A percentile compares a stretch with the other conserved stretches of the same genome.
phyloP scores from a whole-genome alignment of 805 yeast species.

The Nakazawaea populi region DNA sequence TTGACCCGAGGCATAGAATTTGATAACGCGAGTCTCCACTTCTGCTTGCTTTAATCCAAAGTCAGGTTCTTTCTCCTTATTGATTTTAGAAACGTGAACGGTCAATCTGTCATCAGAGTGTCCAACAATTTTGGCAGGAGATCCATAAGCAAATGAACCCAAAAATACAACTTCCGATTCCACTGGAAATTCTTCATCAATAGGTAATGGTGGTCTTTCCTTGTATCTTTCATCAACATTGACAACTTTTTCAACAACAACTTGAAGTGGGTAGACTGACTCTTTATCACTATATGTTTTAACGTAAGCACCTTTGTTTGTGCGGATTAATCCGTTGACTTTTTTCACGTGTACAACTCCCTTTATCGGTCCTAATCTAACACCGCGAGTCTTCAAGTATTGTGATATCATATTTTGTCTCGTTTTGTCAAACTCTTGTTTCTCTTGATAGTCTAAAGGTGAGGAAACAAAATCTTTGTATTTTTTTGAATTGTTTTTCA shows the following conservation, averaged over 20 bases:
- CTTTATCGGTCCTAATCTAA: conserved; percentile 44
- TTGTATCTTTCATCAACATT: conserved; percentile 70
- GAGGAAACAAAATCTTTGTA: conserved; percentile 22
- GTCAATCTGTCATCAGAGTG: conserved; percentile 39
- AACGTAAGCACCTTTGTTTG: conserved; percentile 64
- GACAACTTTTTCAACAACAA: conserved; percentile 67
- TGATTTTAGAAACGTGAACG: conserved; percentile 46
- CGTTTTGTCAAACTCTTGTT: conserved; percentile 37
- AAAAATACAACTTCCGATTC: conserved; percentile 69
- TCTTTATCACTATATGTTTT: conserved; percentile 57
- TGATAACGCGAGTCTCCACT: conserved; percentile 48
- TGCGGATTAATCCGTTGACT: conserved; percentile 73
- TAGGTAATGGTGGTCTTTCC: conserved; percentile 69
- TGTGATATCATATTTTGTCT: conserved; percentile 31
- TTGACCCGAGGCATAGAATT: conserved; percentile 60
- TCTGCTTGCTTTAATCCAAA: conserved; percentile 58
- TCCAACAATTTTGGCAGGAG: conserved; percentile 63
- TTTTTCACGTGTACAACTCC: conserved; percentile 66
- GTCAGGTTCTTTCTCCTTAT: conserved; percentile 49
- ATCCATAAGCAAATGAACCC: conserved; percentile 86
- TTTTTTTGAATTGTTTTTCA: conserved; percentile 22
- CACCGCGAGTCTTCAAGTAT: conserved; percentile 55
- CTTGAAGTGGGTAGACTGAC: conserved; percentile 68
- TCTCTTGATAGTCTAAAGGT: conserved; percentile 41
- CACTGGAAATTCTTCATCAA: conserved; percentile 77